Evolutionary conservation across 148 eudicot genomes (phyloP).

Genomic region (Beta vulgaris): DNA sequence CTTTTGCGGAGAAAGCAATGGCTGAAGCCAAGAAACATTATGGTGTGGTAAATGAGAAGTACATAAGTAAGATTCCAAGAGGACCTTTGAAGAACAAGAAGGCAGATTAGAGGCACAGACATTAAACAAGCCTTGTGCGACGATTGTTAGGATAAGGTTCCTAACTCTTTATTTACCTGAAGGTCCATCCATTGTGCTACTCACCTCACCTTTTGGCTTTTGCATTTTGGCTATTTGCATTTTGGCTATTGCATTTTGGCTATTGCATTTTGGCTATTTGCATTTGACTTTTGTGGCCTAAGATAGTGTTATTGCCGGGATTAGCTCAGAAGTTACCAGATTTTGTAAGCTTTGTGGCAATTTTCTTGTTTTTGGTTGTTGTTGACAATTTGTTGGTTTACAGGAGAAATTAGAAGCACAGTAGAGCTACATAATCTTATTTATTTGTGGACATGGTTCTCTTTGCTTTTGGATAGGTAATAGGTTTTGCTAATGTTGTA

Average conservation of each 20-base stretch:
- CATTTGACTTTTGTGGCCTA: slow-evolving; percentile 3
- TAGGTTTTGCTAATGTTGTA: background rate
- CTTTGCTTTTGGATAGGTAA: background rate
- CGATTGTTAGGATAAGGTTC: slow-evolving; percentile 12
- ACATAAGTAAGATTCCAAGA: slow-evolving; percentile 67
- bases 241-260: background rate
- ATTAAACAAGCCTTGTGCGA: background rate
- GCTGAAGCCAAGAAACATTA: slow-evolving; percentile 65
- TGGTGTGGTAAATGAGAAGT: slow-evolving; percentile 61
- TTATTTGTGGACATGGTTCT: slow-evolving; percentile 4
- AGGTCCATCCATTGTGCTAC: slow-evolving; percentile 6
- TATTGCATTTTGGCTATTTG: background rate
- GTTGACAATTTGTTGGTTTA: slow-evolving; percentile 25
- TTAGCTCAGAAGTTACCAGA: slow-evolving; percentile 21
- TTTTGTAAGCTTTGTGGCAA: slow-evolving; percentile 30
- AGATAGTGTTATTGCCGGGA: slow-evolving; percentile 19
- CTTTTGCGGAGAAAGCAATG: slow-evolving; percentile 52
- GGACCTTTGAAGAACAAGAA: slow-evolving; percentile 59
- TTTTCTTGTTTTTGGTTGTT: slow-evolving; percentile 19
- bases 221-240: background rate
- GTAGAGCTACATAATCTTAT: slow-evolving; percentile 9
- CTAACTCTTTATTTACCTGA: background rate
- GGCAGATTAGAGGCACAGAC: slow-evolving; percentile 40
- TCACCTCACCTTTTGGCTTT: slow-evolving; percentile 10
- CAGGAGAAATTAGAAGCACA: slow-evolving; percentile 1